Percentiles rank a stretch among this genome's conserved stretches.
Conservation (phyloP, 2,329 filamentous ascomycete genomes). For the Fusarium sambucinum region DNA sequence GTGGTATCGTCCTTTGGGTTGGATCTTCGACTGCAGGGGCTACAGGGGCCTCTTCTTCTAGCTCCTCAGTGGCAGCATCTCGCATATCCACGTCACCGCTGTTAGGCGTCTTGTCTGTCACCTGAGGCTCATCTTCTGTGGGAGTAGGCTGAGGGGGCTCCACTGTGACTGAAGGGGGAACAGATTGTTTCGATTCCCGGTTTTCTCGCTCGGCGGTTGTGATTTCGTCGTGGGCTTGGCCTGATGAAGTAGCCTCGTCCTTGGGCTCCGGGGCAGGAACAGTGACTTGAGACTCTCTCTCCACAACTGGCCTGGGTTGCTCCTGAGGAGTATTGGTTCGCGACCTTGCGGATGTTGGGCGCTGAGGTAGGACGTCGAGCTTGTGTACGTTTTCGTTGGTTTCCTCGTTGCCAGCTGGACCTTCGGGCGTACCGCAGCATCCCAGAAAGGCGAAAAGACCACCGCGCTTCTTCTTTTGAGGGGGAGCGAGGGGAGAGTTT, state of each 20-base stretch:
- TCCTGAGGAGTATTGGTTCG: constrained; percentile 66
- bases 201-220: constrained; percentile 56
- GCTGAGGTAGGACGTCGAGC: constrained; percentile 67
- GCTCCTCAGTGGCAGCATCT: constrained; percentile 67
- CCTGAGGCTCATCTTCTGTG: constrained; percentile 44
- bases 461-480: constrained; percentile 65
- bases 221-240: constrained; percentile 62
- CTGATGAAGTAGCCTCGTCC: constrained; percentile 61
- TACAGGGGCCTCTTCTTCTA: constrained; percentile 62
- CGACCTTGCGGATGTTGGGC: constrained; percentile 67
- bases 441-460: constrained; percentile 72
- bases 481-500: constrained; percentile 62
- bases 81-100: constrained; percentile 77
- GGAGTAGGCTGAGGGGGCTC: constrained; percentile 57
- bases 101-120: constrained; percentile 56
- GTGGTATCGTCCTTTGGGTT: constrained; percentile 53
- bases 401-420: constrained; percentile 65
- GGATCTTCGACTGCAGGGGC: constrained; percentile 55
- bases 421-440: constrained; percentile 75
- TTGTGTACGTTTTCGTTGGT: constrained; percentile 69
- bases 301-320: constrained; percentile 59
- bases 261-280: constrained; percentile 54
- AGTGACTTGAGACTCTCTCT: constrained; percentile 61
- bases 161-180: constrained; percentile 54
- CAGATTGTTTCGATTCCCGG: constrained; percentile 62